Evolutionary conservation across 23 red algal genomes (phyloP), one percentile per base, ranked within the genome.

Genomic region (Gracilaria gracilis): DNA sequence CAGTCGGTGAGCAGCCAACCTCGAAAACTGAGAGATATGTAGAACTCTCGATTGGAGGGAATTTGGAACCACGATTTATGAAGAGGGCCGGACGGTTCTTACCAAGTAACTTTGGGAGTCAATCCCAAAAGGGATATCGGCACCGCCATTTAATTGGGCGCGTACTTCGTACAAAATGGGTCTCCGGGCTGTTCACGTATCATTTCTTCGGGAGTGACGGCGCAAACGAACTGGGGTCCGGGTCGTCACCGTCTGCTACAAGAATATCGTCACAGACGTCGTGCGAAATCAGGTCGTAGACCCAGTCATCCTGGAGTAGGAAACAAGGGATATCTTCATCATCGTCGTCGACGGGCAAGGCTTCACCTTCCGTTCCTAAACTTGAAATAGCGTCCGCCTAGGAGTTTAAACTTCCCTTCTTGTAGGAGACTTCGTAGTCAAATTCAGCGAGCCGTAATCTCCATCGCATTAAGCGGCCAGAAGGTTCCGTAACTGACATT

Each of bases 151-250:
- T 27, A 80, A 38, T 27, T 21, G 50, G 2, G 38, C 31, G 19
- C 2, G 31, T 80, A 80, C 75, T 80, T 40, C 0, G 75, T 53
- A 53, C 75, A 80, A 50, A 80, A 80, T 28, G 46, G 16, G 39
- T 80, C 75, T 33, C 31, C 38, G 40, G 8, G 28, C 39, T 80
- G 75, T 1, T 21, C 35, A 47, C 46, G 36, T 0, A 80, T 40
- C 5, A 80, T 9, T 17, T 80, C 39, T 50, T 50, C 75, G 16
- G 47, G 46, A 47, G 75, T 55, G 46, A 80, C 17, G 75, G 36
- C 16, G 31, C 29, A 29, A 80, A 46, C 11, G 42, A 4, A 11
- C 11, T 11, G 5, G 42, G 42, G 11, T 46, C 42, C 5, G 42
- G 42, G 11, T 46, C 42, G 42, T 9, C 0, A 80, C 29, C 28